These are phyloP conservation scores for Salix koriyanagi DNA, from an alignment of 345 rosid species.

Conservation along the genomic window DNA sequence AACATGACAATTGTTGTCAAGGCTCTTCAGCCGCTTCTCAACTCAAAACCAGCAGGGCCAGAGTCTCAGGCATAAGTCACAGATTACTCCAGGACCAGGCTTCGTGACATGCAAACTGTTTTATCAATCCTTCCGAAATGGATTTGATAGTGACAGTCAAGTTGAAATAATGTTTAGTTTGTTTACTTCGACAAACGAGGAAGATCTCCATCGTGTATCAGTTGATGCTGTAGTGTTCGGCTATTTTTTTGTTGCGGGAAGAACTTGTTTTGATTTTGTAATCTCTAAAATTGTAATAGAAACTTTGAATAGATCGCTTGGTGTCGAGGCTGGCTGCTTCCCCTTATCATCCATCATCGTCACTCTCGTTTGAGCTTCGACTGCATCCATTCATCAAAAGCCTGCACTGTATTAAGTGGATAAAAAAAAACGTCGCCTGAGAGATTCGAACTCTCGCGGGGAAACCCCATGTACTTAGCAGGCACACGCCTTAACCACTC, in stretches of 20 bases:
- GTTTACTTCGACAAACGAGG: neutral
- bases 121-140: neutral
- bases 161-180: neutral
- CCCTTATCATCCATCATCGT: too few relatives aligned
- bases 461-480: slow-evolving; percentile 81
- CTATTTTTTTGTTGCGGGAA: neutral
- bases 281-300: neutral
- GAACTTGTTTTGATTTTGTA: neutral
- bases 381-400: neutral
- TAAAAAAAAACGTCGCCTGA: slow-evolving; percentile 43
- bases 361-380: too few relatives aligned
- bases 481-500: slow-evolving; percentile 92
- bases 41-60: slow-evolving; percentile 28
- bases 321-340: neutral
- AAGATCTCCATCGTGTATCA: neutral
- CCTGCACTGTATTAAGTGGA: neutral
- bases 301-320: neutral
- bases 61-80: slow-evolving; percentile 10
- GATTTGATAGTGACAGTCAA: neutral
- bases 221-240: neutral
- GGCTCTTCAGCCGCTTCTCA: slow-evolving; percentile 94
- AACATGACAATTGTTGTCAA: slow-evolving; percentile 98
- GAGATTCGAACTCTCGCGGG: slow-evolving; percentile 81
- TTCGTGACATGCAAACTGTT: neutral
- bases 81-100: neutral